Base-by-base conservation (phyloP, 2,329 filamentous ascomycete genomes). In the Corinectria fuckeliana region DNA sequence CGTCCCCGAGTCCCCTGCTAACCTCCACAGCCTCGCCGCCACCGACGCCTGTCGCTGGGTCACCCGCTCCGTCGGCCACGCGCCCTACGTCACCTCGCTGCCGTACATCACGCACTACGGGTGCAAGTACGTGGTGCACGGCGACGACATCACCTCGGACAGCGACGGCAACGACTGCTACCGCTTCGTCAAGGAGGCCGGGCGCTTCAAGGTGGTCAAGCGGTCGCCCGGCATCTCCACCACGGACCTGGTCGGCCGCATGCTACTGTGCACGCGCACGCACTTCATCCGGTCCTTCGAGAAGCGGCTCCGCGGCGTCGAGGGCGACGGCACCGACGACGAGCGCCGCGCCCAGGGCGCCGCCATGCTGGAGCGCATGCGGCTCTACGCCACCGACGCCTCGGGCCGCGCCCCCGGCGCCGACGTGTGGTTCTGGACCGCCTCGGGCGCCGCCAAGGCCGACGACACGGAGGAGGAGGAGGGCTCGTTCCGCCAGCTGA, bases 11-110 rank as follows among this genome's bases (percentile, higher is more conserved):
- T n/a, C n/a, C n/a, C n/a, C n/a, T n/a, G 32, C 60, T 66, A 26
- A 67, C 59, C 13, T 7, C 25, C 41, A 58, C 75, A 93, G 91
- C 63, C 85, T 96, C 63, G 88, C 93, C 63, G 94, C 95, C 36
- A 93, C 96, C 44, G 89, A 98, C 72, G 95, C 95, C 65, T 98
- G 95, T 78, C 90, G 95, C 64, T 99, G 95, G 93, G 90, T 93
- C 14, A 96, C 94, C 47, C 84, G 86, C 63, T 92, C 92, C 34
- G 84, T 99, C 58, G 87, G 92, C 11, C 81, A 91, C 74, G 94
- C 95, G 13, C 95, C 95, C 26, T 99, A 99, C 78, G 95, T 99
- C 56, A 99, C 95, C 20, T 90, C 90, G 61, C 85, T 98, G 47
- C 89, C 91, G 48, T 99, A 93, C 92, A 96, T 99, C 72, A 90